Base-by-base conservation (phyloP, 2,329 filamentous ascomycete genomes). In the Diaporthe citriasiana region DNA sequence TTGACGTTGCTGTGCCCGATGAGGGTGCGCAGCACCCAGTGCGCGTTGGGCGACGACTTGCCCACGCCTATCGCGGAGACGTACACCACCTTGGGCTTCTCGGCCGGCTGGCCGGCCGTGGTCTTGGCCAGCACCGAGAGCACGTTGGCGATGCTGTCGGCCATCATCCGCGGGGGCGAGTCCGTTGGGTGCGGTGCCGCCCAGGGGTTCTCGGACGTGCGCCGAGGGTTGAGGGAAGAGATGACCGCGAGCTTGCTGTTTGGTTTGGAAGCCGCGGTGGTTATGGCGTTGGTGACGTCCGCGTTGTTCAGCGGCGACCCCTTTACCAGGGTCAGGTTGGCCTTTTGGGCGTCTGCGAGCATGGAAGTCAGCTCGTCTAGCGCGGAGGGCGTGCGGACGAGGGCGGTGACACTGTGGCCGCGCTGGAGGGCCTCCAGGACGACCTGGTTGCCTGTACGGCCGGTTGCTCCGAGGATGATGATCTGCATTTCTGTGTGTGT, bases 401-500 rank as follows among this genome's bases (percentile, higher is more conserved):
- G 80, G 1, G 82, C 83, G 40, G 83, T 83, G 0, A 83, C 81
- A 27, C 81, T 82, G 71, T 86, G 83, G 12, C 81, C 80, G 73
- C 82, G 82, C 27, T 78, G 76, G 30, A 86, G 79, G 6, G 85
- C 71, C 73, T 85, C 80, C 25, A 80, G 79, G n/a, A 86, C 79
- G 40, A 86, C 83, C 17, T 84, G 81, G 72, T 82, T 80, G 79
- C 85, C 85, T 1, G 83, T 85, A 19, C 85, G 83, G 47, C 85
- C 84, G 76, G 80, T 85, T 65, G 83, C 82, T 68, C 85, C 85
- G 30, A 87, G 79, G 22, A 86, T 81, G 60, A 87, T 81, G 74
- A 85, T 81, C 73, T 83, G 81, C 82, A 84, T 84, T 73, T 70
- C 72, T 15, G 57, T 15, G 57, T 4, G 22, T 15, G 22, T 22